Evolutionary conservation across 1,139 yeast genomes (phyloP).

Genomic region (Candida sojae): DNA sequence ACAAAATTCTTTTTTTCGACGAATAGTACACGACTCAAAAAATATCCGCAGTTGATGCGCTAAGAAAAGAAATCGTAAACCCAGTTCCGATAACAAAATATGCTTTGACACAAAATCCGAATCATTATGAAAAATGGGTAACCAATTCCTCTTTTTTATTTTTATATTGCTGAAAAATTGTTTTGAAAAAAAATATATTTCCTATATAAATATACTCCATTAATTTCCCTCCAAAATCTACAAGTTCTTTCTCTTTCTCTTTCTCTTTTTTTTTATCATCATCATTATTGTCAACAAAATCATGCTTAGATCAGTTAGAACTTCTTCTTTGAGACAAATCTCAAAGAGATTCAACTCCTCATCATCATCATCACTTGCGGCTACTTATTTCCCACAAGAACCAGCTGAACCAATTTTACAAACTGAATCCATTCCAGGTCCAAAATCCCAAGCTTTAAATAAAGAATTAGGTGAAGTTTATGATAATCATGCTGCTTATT

Average conservation of each 20-base stretch:
- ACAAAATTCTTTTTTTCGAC: not conserved
- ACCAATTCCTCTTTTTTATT: not conserved
- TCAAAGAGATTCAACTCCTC: slow-evolving; percentile 12
- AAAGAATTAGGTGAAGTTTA: slow-evolving; percentile 55
- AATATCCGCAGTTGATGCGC: too few species aligned
- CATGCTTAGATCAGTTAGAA: slow-evolving; percentile 10
- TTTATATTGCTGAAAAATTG: not conserved
- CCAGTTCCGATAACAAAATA: slow-evolving; percentile 8
- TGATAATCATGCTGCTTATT: slow-evolving; percentile 70
- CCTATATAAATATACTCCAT: too few species aligned
- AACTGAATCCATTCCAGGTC: slow-evolving; percentile 60
- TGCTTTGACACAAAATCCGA: not conserved
- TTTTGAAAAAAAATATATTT: not conserved
- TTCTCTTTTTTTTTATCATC: slow-evolving; percentile 1
- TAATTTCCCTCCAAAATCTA: not conserved
- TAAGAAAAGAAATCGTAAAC: slow-evolving; percentile 2
- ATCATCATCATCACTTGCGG: slow-evolving; percentile 14
- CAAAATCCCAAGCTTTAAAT: slow-evolving; percentile 49
- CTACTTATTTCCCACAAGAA: slow-evolving; percentile 49
- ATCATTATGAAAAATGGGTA: not conserved
- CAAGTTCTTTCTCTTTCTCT: not conserved
- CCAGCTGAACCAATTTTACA: slow-evolving; percentile 52
- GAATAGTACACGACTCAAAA: not conserved
- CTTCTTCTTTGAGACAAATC: slow-evolving; percentile 4
- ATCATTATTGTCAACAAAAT: not conserved